phyloP scores from a whole-genome alignment of 1,139 yeast genomes.

The Suhomyces bokatorum region DNA sequence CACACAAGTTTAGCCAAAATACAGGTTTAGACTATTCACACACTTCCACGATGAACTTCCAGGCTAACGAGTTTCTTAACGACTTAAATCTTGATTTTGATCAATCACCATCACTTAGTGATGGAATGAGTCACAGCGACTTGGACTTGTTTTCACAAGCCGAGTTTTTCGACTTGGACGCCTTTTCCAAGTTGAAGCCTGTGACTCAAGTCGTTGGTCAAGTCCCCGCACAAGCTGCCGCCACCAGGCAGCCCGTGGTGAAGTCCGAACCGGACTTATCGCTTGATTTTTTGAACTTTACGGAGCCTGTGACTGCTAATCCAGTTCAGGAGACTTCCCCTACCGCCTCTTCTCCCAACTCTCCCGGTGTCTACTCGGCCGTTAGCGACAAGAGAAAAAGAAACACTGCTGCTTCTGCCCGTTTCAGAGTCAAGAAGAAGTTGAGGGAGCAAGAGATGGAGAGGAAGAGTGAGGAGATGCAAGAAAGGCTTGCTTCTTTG shows the following conservation, averaged over 20 bases:
- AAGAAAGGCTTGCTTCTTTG: constrained; percentile 38
- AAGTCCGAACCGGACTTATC: constrained; percentile 14
- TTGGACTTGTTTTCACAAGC: constrained; percentile 47
- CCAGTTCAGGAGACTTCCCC: constrained; percentile 5
- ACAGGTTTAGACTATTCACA: neutral
- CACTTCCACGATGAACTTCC: constrained; percentile 36
- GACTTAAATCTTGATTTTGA: constrained; percentile 40
- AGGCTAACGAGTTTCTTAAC: constrained; percentile 46
- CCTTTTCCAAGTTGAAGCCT: constrained; percentile 30
- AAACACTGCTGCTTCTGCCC: constrained; percentile 79
- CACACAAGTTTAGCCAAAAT: neutral
- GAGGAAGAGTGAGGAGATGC: constrained; percentile 45
- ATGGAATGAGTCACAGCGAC: constrained; percentile 27
- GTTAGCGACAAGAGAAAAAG: constrained; percentile 59
- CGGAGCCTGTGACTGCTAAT: constrained; percentile 2
- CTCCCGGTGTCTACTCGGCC: constrained; percentile 13
- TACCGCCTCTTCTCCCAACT: constrained; percentile 13
- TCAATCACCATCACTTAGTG: constrained; percentile 20
- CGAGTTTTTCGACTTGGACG: constrained; percentile 52
- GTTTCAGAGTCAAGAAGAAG: constrained; percentile 80
- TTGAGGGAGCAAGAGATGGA: constrained; percentile 80
- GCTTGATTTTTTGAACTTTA: constrained; percentile 13
- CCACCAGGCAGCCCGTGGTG: constrained; percentile 6
- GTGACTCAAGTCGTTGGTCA: constrained; percentile 13
- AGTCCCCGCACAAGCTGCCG: constrained; percentile 7